These are phyloP conservation scores for Trichoderma reesei DNA, from an alignment of 495 filamentous ascomycete species.

Conservation along the genomic window DNA sequence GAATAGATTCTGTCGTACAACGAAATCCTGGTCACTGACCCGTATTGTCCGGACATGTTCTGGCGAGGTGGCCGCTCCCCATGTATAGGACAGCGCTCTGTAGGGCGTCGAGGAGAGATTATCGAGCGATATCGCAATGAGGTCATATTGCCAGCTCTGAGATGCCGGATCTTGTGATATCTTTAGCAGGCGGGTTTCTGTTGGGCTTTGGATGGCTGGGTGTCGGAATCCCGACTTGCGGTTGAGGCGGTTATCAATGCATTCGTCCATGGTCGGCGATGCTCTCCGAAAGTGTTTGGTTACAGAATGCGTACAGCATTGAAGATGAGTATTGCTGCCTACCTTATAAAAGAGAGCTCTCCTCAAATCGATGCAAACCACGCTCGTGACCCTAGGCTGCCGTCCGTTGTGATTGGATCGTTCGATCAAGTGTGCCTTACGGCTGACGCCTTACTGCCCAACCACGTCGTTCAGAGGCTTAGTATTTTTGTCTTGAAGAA, in stretches of 20 bases:
- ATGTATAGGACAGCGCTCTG: neutral
- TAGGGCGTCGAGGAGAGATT: neutral
- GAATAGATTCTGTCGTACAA: neutral
- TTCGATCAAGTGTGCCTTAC: no score
- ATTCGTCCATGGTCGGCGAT: neutral
- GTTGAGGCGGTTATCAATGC: neutral
- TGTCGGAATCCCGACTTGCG: neutral
- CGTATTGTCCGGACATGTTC: neutral
- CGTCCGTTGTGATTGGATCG: no score
- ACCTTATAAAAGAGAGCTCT: no score
- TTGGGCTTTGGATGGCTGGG: neutral
- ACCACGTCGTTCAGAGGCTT: no score
- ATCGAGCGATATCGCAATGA: neutral
- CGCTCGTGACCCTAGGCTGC: no score
- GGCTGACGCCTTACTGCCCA: no score
- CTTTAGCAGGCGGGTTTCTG: neutral
- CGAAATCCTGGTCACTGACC: neutral
- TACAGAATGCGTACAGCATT: no score
- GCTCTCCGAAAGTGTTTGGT: no score
- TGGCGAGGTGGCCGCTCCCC: neutral
- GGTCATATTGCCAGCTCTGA: neutral
- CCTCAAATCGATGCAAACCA: no score
- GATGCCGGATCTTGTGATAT: neutral
- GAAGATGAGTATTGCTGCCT: no score
- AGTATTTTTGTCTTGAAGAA: no score